Evolutionary conservation across 129 eudicot genomes (phyloP).

Genomic region (Scalesia atractyloides): DNA sequence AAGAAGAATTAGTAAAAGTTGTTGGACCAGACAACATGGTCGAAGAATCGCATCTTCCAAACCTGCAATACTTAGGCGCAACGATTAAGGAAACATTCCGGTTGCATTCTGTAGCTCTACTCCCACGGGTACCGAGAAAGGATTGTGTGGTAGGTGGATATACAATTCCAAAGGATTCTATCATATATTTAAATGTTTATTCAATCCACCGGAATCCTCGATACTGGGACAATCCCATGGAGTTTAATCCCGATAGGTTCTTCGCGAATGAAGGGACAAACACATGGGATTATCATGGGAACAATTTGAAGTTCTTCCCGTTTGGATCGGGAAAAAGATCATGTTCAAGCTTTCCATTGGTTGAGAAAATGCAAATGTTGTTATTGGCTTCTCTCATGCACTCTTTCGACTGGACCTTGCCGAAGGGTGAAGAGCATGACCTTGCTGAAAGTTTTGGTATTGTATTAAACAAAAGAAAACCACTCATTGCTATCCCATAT

Average conservation of each 20-base stretch:
- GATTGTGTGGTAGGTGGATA: conserved; percentile 6
- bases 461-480: background rate
- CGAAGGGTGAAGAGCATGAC: background rate
- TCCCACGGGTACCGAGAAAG: conserved; percentile 2
- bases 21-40: conserved; percentile 12
- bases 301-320: background rate
- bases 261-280: background rate
- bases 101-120: background rate
- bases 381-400: conserved; percentile 6
- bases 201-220: conserved; percentile 1
- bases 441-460: background rate
- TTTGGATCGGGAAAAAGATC: background rate
- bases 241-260: conserved; percentile 6
- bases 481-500: background rate
- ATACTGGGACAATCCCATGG: background rate
- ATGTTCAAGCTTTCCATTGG: background rate
- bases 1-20: background rate
- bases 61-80: background rate
- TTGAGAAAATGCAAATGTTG: conserved; percentile 1
- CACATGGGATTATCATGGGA: background rate
- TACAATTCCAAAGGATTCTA: background rate
- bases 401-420: conserved; percentile 9
- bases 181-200: background rate
- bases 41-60: conserved; percentile 6
- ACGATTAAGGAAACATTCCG: background rate